Percentiles rank a stretch among this genome's conserved stretches.
Evolutionary conservation across 225 moss, liverwort and hornwort genomes (phyloP).

Genomic region (Straminergon stramineum): DNA sequence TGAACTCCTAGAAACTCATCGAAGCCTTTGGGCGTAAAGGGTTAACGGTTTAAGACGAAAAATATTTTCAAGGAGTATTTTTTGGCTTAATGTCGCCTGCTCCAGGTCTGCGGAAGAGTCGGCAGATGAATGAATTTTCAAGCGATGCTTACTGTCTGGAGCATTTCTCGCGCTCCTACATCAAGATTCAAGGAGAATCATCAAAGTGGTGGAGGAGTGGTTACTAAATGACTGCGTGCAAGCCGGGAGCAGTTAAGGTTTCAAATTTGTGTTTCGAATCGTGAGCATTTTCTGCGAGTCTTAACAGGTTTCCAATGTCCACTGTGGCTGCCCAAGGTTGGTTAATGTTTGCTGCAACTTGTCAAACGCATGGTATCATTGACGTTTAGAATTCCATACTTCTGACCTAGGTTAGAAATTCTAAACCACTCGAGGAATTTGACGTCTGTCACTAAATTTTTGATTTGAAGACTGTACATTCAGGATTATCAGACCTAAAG

Average conservation of each 20-base stretch:
- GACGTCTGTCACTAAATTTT: background rate
- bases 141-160: background rate
- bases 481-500: background rate
- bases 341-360: background rate
- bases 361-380: background rate
- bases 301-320: background rate
- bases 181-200: background rate
- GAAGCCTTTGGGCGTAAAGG: background rate
- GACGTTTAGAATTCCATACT: background rate
- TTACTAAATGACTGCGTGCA: background rate
- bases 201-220: background rate
- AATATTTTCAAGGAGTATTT: background rate
- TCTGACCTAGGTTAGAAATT: background rate
- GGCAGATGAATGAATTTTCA: background rate
- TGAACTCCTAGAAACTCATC: too few relatives aligned
- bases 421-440: background rate
- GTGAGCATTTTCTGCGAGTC: background rate
- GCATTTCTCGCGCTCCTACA: background rate
- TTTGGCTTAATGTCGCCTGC: background rate
- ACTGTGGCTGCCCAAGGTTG: background rate
- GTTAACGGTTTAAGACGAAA: background rate
- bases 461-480: background rate
- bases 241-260: background rate
- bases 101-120: conserved; percentile 10
- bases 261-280: background rate